Conservation (phyloP, 306 rosid species). For the Dalbergia cochinchinensis region DNA sequence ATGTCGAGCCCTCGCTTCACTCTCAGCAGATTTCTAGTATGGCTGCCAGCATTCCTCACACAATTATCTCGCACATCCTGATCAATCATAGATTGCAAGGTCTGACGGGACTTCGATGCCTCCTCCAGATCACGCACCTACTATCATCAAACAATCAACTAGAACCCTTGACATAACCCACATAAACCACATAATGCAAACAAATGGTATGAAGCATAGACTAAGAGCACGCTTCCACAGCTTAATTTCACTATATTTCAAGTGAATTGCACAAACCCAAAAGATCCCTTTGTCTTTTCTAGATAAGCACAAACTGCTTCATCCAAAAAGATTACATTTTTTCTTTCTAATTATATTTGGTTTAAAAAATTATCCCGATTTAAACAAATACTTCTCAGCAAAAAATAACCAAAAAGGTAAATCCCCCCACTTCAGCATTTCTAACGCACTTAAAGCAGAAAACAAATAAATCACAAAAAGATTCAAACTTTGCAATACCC, state of each 20-base stretch:
- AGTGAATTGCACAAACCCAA: not conserved
- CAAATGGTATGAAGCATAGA: constrained; percentile 11
- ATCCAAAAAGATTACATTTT: not conserved
- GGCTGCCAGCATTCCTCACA: constrained; percentile 78
- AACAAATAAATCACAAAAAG: not conserved
- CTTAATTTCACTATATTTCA: not conserved
- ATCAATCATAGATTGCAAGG: constrained; percentile 70
- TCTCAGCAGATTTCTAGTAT: constrained; percentile 86
- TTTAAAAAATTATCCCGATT: not conserved
- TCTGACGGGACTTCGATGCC: constrained; percentile 77
- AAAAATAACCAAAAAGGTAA: not conserved
- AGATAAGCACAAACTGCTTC: not conserved
- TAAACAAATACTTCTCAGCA: not conserved
- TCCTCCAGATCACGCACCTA: constrained; percentile 83
- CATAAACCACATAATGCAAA: not conserved
- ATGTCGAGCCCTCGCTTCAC: constrained; percentile 94
- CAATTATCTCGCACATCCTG: constrained; percentile 62
- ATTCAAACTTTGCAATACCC: constrained; percentile 5
- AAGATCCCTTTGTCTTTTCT: not conserved
- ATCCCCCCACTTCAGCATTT: not conserved
- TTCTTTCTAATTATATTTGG: constrained; percentile 3
- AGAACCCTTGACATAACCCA: not conserved
- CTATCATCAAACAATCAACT: constrained; percentile 34
- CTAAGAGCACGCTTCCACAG: not conserved
- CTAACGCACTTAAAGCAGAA: not conserved